Evolutionary conservation across 257 asterid species (phyloP).

Genomic region (Galeopsis tetrahit): DNA sequence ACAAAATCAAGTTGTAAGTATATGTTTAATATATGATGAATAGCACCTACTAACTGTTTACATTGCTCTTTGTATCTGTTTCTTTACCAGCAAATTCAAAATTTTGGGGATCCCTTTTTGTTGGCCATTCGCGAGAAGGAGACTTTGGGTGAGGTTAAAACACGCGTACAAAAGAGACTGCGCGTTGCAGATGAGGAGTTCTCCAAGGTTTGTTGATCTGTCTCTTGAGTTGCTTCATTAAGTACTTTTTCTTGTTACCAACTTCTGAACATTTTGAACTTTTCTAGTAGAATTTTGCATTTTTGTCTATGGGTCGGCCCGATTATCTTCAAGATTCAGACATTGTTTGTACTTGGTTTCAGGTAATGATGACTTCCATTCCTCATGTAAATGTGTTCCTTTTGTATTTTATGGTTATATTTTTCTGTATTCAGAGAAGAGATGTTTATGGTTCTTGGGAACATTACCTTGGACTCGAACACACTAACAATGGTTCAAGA

Average conservation of each 20-base stretch:
- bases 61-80: constrained; percentile 13
- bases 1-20: constrained; percentile 58
- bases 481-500: constrained; percentile 66
- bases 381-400: neutral
- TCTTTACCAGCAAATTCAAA: constrained; percentile 50
- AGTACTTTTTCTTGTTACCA: constrained; percentile 20
- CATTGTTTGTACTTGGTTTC: constrained; percentile 59
- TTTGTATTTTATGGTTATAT: neutral
- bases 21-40: constrained; percentile 12
- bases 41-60: constrained; percentile 1
- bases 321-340: constrained; percentile 71
- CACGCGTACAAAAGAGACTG: constrained; percentile 64
- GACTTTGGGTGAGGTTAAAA: constrained; percentile 61
- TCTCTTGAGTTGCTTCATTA: constrained; percentile 22
- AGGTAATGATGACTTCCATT: constrained; percentile 41
- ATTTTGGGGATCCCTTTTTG: constrained; percentile 77
- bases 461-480: constrained; percentile 76
- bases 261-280: constrained; percentile 22
- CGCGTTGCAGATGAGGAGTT: constrained; percentile 75
- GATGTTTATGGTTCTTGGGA: constrained; percentile 80
- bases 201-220: constrained; percentile 49
- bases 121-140: constrained; percentile 69
- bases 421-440: constrained; percentile 51
- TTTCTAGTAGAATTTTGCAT: constrained; percentile 73
- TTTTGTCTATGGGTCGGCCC: constrained; percentile 67